Base-by-base conservation (phyloP, 768 basidiomycete genomes). In the Epithele typhae region DNA sequence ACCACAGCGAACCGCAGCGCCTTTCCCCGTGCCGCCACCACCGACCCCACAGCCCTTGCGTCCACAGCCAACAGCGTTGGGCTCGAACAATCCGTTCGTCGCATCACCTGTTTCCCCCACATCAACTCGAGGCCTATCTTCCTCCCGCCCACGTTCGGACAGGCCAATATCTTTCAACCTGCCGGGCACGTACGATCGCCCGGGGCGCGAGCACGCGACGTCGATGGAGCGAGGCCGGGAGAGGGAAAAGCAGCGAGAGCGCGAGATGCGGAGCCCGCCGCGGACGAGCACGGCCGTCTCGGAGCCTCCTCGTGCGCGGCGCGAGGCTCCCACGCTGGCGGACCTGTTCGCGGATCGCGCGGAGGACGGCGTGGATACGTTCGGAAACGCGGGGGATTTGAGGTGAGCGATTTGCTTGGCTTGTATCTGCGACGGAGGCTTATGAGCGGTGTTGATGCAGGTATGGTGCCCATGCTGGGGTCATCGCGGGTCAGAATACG, bases 341-440 rank as follows among this genome's bases (percentile, higher is more conserved):
- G 69, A 66, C 44, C 64, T 94, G 56, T 82, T 93, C 54, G 92
- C 87, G 17, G 87, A 85, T 59, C 74, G 84, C 46, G 63, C 72
- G 15, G 27, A 94, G 45, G 91, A 88, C 57, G 93, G 94, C 1
- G 74, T 86, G 64, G 94, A 97, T 66, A 94, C 93, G 43, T 95
- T 94, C 59, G 93, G 93, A 45, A 96, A 96, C 62, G 53, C 78
- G 21, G 93, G 93, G 19, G 49, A 70, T 43, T 59, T 92, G 56
- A 77, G 92, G 72, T 79, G 46, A 53, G 71, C 3, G n/a, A n/a
- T n/a, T n/a, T n/a, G n/a, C n/a, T n/a, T n/a, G n/a, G n/a, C n/a
- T n/a, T n/a, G n/a, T n/a, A n/a, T n/a, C n/a, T n/a, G n/a, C n/a
- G n/a, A n/a, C n/a, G n/a, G 27, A 30, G 27, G 27, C 7, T 7